These are phyloP conservation scores for Begonia fuchsioides DNA, from an alignment of 306 rosid genomes.

Conservation along the genomic window DNA sequence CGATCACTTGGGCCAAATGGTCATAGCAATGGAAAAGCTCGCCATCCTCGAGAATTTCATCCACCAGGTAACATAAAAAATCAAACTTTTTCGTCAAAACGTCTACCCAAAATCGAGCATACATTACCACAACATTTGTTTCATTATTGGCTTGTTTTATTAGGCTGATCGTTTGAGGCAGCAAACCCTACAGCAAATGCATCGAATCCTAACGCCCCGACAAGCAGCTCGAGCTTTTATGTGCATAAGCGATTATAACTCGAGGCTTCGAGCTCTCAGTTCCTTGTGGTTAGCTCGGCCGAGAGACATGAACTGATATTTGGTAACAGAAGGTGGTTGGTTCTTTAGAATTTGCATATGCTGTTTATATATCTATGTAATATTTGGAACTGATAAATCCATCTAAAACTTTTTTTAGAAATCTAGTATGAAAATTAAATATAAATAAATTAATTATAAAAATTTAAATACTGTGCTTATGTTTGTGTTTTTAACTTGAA, in stretches of 20 bases:
- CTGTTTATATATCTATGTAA: too few species aligned
- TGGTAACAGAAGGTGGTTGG: too few species aligned
- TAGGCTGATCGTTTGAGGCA: conserved; percentile 85
- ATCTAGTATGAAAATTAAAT: too few species aligned
- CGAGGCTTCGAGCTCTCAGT: conserved; percentile 70
- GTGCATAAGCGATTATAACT: conserved; percentile 44
- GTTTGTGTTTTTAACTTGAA: too few species aligned
- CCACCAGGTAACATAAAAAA: conserved; percentile 37
- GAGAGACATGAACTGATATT: conserved; percentile 11
- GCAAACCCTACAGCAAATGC: conserved; percentile 76
- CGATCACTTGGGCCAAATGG: conserved; percentile 92
- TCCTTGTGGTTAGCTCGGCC: conserved; percentile 86
- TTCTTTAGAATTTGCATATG: too few species aligned
- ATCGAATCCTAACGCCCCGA: conserved; percentile 45
- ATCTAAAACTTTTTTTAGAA: too few species aligned
- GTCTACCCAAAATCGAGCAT: too few species aligned
- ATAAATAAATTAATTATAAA: too few species aligned
- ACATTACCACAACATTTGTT: too few species aligned
- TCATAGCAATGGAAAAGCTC: conserved; percentile 76
- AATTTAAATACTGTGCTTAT: too few species aligned
- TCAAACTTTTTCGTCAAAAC: too few species aligned
- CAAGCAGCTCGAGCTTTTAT: conserved; percentile 78
- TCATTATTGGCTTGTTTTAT: neutral
- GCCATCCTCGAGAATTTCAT: conserved; percentile 62
- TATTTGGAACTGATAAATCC: too few species aligned